Percentiles rank a stretch among this genome's conserved stretches.
These are phyloP conservation scores for Alternaria brassicae DNA, from an alignment of 2,329 filamentous ascomycete species.

Conservation along the genomic window DNA sequence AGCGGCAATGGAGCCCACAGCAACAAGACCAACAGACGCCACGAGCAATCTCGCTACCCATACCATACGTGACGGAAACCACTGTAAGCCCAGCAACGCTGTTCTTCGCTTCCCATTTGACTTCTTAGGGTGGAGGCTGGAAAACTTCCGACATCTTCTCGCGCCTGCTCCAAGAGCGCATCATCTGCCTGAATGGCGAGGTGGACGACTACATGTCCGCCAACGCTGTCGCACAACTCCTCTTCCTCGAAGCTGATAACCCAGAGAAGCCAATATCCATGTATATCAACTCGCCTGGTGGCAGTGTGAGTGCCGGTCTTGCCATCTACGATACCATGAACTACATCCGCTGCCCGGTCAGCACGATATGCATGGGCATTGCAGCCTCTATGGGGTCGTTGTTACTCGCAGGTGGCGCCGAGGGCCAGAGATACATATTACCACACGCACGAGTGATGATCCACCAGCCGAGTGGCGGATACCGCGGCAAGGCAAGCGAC, in stretches of 20 bases:
- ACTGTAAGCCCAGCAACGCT: slow-evolving; percentile 45
- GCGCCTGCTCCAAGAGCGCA: slow-evolving; percentile 73
- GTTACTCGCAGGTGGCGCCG: slow-evolving; percentile 82
- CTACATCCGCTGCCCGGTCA: slow-evolving; percentile 92
- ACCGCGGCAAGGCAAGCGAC: slow-evolving; percentile 72
- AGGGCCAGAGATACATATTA: slow-evolving; percentile 84
- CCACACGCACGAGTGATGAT: slow-evolving; percentile 98
- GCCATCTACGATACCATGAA: slow-evolving; percentile 99
- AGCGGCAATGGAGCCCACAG: slow-evolving; percentile 27
- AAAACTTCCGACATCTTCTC: slow-evolving; percentile 60
- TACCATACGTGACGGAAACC: slow-evolving; percentile 60
- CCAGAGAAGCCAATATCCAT: slow-evolving; percentile 94
- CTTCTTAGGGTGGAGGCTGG: slow-evolving; percentile 57
- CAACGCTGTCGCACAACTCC: slow-evolving; percentile 92
- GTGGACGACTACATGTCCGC: slow-evolving; percentile 91
- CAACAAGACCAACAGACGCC: slow-evolving; percentile 30
- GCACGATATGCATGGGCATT: slow-evolving; percentile 92
- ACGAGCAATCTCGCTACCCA: slow-evolving; percentile 53
- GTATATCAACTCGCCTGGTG: slow-evolving; percentile 97
- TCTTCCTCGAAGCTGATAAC: slow-evolving; percentile 97
- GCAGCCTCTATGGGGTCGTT: slow-evolving; percentile 95
- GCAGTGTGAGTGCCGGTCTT: slow-evolving; percentile 81
- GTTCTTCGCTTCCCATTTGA: slow-evolving; percentile 33
- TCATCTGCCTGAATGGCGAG: slow-evolving; percentile 89
- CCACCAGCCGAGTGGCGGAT: slow-evolving; percentile 87